Percentiles rank a stretch among this genome's conserved stretches.
Evolutionary conservation across 2,329 filamentous ascomycete species (phyloP).

Genomic region (Fusarium robinianum): DNA sequence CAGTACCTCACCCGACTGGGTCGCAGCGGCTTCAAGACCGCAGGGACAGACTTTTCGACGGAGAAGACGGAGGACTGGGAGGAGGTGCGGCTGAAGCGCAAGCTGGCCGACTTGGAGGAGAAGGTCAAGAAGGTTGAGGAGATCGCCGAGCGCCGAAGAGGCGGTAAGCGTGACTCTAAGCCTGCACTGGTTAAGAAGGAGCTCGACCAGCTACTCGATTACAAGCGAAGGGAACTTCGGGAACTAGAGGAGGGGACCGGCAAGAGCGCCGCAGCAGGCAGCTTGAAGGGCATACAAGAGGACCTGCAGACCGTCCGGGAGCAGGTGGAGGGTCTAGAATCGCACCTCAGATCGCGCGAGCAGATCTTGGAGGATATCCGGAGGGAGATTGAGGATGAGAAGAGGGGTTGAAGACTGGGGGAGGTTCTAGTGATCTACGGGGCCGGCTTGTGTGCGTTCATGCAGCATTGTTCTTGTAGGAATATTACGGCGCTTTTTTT

Average conservation of each 20-base stretch:
- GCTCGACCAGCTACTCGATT: slow-evolving; percentile 90
- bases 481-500: slow-evolving; percentile 37
- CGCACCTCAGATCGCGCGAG: slow-evolving; percentile 77
- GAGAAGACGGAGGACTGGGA: slow-evolving; percentile 96
- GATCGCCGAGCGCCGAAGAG: slow-evolving; percentile 66
- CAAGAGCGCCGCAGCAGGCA: slow-evolving; percentile 70
- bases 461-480: no score
- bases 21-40: slow-evolving; percentile 76
- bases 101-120: slow-evolving; percentile 84
- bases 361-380: slow-evolving; percentile 75
- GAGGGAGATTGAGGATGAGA: slow-evolving; percentile 86
- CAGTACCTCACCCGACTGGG: slow-evolving; percentile 92
- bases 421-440: no score
- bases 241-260: slow-evolving; percentile 75
- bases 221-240: slow-evolving; percentile 80
- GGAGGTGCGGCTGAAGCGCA: slow-evolving; percentile 91
- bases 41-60: slow-evolving; percentile 87
- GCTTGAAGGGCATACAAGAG: slow-evolving; percentile 76
- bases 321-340: slow-evolving; percentile 88
- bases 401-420: slow-evolving; percentile 49
- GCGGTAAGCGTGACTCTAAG: slow-evolving; percentile 73
- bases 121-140: slow-evolving; percentile 85
- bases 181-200: slow-evolving; percentile 93
- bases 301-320: slow-evolving; percentile 91
- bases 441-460: slow-evolving; percentile 19